Conservation (phyloP, 2,329 filamentous ascomycete genomes). For the Alternaria sp. region DNA sequence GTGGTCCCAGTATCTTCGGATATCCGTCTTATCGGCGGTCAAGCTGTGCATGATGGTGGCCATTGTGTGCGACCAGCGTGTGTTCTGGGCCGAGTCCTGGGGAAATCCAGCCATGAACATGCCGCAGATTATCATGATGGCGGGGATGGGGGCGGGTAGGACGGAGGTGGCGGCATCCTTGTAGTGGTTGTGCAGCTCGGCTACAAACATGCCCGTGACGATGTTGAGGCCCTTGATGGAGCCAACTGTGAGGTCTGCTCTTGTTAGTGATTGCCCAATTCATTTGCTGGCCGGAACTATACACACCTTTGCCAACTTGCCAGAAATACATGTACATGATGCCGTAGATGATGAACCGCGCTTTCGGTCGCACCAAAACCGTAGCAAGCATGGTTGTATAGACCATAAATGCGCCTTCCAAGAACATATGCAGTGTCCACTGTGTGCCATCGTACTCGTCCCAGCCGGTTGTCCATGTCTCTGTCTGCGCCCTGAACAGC, state of each 20-base stretch:
- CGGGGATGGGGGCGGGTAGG: conserved; percentile 57
- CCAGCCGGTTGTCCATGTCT: conserved; percentile 50
- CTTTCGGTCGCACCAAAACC: conserved; percentile 46
- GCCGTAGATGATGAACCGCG: conserved; percentile 43
- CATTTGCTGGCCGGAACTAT: neutral
- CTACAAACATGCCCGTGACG: conserved; percentile 67
- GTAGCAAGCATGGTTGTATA: conserved; percentile 53
- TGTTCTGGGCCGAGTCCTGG: conserved; percentile 60
- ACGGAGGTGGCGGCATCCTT: conserved; percentile 57
- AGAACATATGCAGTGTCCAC: conserved; percentile 52
- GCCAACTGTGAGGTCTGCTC: conserved; percentile 38
- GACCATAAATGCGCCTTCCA: conserved; percentile 51
- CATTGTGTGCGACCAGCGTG: conserved; percentile 61
- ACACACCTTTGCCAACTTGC: conserved; percentile 44
- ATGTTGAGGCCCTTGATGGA: conserved; percentile 60
- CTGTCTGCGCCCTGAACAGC: conserved; percentile 37
- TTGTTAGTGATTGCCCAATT: conserved; percentile 22
- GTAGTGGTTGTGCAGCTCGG: conserved; percentile 63
- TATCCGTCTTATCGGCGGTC: conserved; percentile 56
- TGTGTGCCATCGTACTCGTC: conserved; percentile 52
- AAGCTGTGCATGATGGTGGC: conserved; percentile 53
- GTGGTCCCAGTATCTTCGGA: conserved; percentile 58
- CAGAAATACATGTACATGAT: conserved; percentile 51
- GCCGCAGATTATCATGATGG: conserved; percentile 59
- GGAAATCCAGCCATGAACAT: conserved; percentile 67